phyloP scores from a whole-genome alignment of 805 yeast species.

The Kuraishia cidri region DNA sequence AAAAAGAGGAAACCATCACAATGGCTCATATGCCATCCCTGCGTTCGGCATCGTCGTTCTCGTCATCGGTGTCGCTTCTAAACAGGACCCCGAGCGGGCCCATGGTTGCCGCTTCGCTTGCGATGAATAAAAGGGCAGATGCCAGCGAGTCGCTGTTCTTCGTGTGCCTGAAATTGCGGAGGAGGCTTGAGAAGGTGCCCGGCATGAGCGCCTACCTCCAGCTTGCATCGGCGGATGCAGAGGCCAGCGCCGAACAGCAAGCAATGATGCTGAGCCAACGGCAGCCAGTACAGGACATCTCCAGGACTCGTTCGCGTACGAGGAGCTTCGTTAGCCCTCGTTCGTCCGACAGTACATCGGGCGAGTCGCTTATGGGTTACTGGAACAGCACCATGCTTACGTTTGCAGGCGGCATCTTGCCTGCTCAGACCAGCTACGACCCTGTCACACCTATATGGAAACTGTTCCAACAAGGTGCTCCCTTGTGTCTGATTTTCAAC shows the following conservation, averaged over 20 bases:
- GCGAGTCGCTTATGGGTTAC: constrained; percentile 10
- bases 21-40: constrained; percentile 15
- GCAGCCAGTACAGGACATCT: not conserved
- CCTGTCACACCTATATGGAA: constrained; percentile 91
- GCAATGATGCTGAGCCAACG: constrained; percentile 33
- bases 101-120: constrained; percentile 28
- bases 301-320: not conserved
- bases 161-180: constrained; percentile 49
- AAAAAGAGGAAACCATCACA: no score
- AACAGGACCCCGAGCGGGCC: constrained; percentile 32
- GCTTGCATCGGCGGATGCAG: constrained; percentile 58
- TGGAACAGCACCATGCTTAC: constrained; percentile 39
- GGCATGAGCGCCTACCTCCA: constrained; percentile 63
- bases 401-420: constrained; percentile 70
- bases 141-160: constrained; percentile 64
- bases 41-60: constrained; percentile 14
- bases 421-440: constrained; percentile 69
- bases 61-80: constrained; percentile 8
- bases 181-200: constrained; percentile 46
- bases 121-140: constrained; percentile 56
- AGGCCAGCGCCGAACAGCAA: constrained; percentile 64
- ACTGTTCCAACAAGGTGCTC: constrained; percentile 85
- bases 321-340: not conserved
- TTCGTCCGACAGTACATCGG: constrained; percentile 3
- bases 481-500: constrained; percentile 81